phyloP scores from a whole-genome alignment of 1,139 yeast genomes.

The Geotrichum citri-aurantii region DNA sequence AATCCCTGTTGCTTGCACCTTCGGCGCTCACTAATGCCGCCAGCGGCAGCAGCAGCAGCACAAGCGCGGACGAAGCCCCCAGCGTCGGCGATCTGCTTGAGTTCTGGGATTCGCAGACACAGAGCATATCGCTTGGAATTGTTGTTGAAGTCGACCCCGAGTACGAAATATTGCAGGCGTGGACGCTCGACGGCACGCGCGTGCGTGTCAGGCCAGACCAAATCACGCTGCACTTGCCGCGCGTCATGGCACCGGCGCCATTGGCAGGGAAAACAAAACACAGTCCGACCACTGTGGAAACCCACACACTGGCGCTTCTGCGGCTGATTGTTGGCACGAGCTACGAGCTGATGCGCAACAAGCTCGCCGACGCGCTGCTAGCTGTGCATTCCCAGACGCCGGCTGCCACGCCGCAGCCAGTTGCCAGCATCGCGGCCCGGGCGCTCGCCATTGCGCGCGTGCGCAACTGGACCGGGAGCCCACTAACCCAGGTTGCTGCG shows the following conservation, averaged over 20 bases:
- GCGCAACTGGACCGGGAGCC: background rate
- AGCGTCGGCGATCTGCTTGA: conserved; percentile 10
- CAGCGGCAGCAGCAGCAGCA: background rate
- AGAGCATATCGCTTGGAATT: conserved; percentile 1
- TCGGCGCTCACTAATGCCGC: background rate
- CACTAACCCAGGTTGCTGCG: conserved; percentile 7
- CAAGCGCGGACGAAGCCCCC: background rate
- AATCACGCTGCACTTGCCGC: conserved; percentile 6
- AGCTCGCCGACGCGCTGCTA: conserved; percentile 7
- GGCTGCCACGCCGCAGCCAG: conserved; percentile 6
- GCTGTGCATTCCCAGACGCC: conserved; percentile 14
- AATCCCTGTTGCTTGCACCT: background rate
- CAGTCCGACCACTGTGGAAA: background rate
- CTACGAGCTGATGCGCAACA: conserved; percentile 2
- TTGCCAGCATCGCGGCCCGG: conserved; percentile 7
- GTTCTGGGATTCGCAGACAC: background rate
- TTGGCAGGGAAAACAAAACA: background rate
- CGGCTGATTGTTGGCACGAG: conserved; percentile 10
- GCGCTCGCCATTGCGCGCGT: conserved; percentile 12
- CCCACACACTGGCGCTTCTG: conserved; percentile 2
- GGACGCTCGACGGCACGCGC: conserved; percentile 1
- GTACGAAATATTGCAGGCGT: background rate
- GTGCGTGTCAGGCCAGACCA: background rate
- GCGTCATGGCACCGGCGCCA: background rate
- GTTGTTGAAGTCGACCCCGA: background rate